phyloP scores from a whole-genome alignment of 306 rosid genomes.

The Argentina anserina region DNA sequence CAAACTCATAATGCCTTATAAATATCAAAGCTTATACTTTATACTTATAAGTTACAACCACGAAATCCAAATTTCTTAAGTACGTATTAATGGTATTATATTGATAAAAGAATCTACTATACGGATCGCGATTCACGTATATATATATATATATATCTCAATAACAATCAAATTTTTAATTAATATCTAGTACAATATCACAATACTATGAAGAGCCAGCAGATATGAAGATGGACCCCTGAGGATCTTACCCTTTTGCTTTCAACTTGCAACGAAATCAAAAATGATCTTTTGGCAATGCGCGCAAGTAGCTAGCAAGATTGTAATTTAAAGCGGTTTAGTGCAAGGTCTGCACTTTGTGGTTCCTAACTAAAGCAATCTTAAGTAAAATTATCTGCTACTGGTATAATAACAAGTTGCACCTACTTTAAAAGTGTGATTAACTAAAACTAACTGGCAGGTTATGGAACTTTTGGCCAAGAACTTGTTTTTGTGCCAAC shows the following conservation, averaged over 20 bases:
- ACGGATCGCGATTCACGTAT: background rate
- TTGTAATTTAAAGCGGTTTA: constrained; percentile 18
- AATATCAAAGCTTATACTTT: too few relatives aligned
- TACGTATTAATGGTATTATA: too few relatives aligned
- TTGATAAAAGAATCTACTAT: too few relatives aligned
- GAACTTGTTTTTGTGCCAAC: background rate
- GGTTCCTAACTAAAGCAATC: constrained; percentile 28
- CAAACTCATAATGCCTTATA: too few relatives aligned
- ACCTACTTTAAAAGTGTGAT: constrained; percentile 17
- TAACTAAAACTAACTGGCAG: background rate
- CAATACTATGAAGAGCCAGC: background rate
- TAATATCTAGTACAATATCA: background rate
- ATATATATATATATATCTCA: background rate
- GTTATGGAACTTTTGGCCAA: background rate
- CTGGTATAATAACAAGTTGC: constrained; percentile 1
- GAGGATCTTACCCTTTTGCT: background rate
- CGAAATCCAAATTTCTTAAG: background rate
- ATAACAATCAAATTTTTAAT: background rate
- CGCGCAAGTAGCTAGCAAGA: constrained; percentile 31
- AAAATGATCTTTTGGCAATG: constrained; percentile 22
- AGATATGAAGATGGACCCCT: constrained; percentile 12
- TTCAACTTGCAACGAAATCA: constrained; percentile 4
- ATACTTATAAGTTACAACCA: too few relatives aligned
- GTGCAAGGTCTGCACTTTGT: background rate
- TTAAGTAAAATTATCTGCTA: background rate